Base-by-base conservation (phyloP, 139 green algal genomes). In the Micractinium conductrix region DNA sequence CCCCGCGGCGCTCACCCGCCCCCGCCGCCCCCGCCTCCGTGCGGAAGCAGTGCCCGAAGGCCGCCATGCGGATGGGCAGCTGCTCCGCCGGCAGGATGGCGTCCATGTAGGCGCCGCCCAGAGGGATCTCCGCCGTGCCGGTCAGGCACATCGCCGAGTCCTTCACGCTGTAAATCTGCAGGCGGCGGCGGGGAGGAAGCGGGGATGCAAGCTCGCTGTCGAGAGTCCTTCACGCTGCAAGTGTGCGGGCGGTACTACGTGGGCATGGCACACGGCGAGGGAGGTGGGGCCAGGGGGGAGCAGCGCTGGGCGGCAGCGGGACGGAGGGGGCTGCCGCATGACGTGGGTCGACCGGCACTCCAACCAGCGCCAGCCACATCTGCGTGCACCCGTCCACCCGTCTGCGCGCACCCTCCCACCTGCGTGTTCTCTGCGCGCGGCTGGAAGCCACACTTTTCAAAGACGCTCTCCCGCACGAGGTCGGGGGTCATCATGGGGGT, bases 371-470 rank as follows among this genome's bases (percentile, higher is more conserved):
- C n/a, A n/a, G n/a, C n/a, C n/a, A n/a, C n/a, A n/a, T n/a, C n/a
- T n/a, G n/a, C n/a, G n/a, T n/a, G n/a, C n/a, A n/a, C n/a, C n/a
- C n/a, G n/a, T n/a, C n/a, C n/a, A n/a, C n/a, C n/a, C n/a, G n/a
- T n/a, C n/a, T n/a, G n/a, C n/a, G n/a, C n/a, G n/a, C n/a, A n/a
- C n/a, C n/a, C n/a, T n/a, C n/a, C n/a, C n/a, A 94, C 93, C 92
- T 99, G 97, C 21, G 97, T 99, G 89, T 97, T 97, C 17, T 93
- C 90, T 0, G 84, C 94, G 28, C 97, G 85, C 0, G 97, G 97
- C 83, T 99, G 97, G 91, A 99, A 99, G 53, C 97, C 97, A 86
- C 97, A 99, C 88, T 98, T 99, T 87, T 99, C 96, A 73, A 99
- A 86, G 33, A 99, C 94, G 1, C 45, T 86, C n/a, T 89, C 90